Conservation (phyloP, 2,329 filamentous ascomycete genomes). For the Cryphonectria naterciae region DNA sequence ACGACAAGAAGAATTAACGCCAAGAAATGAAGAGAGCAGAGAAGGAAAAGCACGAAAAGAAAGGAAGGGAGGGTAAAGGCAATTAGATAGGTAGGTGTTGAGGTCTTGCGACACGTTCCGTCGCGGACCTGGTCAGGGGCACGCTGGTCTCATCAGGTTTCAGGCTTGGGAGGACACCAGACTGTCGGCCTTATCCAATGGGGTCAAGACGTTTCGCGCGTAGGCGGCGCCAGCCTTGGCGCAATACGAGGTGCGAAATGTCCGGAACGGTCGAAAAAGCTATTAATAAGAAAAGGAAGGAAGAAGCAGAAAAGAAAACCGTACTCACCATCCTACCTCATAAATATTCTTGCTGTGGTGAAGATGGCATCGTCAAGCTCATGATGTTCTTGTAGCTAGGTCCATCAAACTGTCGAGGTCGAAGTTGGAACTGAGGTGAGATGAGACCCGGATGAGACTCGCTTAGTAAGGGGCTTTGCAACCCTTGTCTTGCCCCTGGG, state of each 20-base stretch:
- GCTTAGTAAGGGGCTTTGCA: slow-evolving; percentile 4
- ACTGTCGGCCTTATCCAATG: slow-evolving; percentile 28
- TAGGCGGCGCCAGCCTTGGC: background rate
- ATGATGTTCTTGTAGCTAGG: background rate
- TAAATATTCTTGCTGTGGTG: background rate
- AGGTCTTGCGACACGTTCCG: slow-evolving; percentile 22
- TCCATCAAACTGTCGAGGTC: background rate
- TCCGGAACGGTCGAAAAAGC: background rate
- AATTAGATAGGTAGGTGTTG: slow-evolving; percentile 16
- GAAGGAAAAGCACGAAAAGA: background rate
- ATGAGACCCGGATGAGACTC: slow-evolving; percentile 5
- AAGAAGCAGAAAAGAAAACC: background rate
- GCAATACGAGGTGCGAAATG: background rate
- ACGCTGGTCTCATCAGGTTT: slow-evolving; percentile 23
- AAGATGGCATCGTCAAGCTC: background rate
- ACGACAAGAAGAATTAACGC: background rate
- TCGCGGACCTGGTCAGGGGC: slow-evolving; percentile 24
- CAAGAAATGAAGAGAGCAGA: slow-evolving; percentile 6
- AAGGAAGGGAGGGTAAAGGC: slow-evolving; percentile 5
- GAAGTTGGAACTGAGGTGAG: background rate
- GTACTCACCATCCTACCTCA: background rate
- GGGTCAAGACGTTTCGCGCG: background rate
- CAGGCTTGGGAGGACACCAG: slow-evolving; percentile 24
- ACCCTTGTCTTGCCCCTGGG: background rate
- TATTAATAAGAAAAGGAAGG: background rate